Base-by-base conservation (phyloP, 768 basidiomycete genomes). In the Strobilomyces dryophilus region DNA sequence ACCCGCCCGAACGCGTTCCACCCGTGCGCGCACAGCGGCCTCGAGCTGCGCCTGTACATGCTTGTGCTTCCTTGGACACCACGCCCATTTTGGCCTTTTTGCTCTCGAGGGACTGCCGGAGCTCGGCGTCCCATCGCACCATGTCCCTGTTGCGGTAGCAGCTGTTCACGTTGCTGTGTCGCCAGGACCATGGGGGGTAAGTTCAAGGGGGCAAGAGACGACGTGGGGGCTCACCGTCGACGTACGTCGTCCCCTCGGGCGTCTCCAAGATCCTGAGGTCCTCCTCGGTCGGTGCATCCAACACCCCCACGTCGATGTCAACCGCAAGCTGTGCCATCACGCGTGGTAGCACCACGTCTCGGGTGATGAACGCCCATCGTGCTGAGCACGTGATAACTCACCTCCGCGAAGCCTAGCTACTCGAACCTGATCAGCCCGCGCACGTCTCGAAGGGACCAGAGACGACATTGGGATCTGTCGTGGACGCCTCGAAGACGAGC, bases 61-160 rank as follows among this genome's bases (percentile, higher is more conserved):
- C 85, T 55, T 88, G 84, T 53, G 97, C 92, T 53, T 88, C 85
- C 65, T 93, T 98, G 1, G 89, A 90, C 17, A 98, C 1, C 58
- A 49, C 0, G 74, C 74, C 46, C 0, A 29, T 12, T 78, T 66
- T 63, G 50, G 40, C 32, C 47, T 90, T 92, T 74, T 98, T 98
- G 51, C 73, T 81, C 7, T 89, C 89, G 1, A 98, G 74, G 0
- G 86, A 83, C 59, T 89, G 85, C 10, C 94, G 82, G n/a, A 95
- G 74, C 55, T 99, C 95, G 26, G 85, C 87, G 56, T 99, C 97
- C 95, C 95, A 99, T 63, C 91, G 87, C 17, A 90, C 87, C 14
- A 95, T 88, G 34, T 91, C 92, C 89, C 66, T 95, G 95, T 58
- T 71, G 78, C 24, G 24, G 24, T 2, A 4, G 71, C 79, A 75